Evolutionary conservation across 2,329 filamentous ascomycete species (phyloP).

Genomic region (Exophiala sp.): DNA sequence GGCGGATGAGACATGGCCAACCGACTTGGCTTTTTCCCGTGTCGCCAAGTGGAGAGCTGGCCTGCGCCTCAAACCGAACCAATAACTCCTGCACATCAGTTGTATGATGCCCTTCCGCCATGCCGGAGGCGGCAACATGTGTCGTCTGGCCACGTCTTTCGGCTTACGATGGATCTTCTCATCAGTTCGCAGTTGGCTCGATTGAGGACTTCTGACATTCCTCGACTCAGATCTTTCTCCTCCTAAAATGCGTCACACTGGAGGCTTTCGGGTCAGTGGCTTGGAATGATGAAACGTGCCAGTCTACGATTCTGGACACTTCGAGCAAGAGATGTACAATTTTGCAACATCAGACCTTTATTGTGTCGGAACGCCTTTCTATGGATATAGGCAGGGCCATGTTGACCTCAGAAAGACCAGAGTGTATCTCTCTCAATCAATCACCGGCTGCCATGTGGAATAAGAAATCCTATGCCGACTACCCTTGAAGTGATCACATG

Average conservation of each 20-base stretch:
- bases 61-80: conserved; percentile 3
- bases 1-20: conserved; percentile 11
- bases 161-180: too few relatives aligned
- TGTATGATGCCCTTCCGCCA: not conserved
- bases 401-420: too few relatives aligned
- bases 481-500: too few relatives aligned
- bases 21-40: not conserved
- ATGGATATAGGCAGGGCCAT: too few relatives aligned
- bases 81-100: not conserved
- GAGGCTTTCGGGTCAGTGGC: not conserved
- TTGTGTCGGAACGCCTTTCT: too few relatives aligned
- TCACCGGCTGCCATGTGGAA: too few relatives aligned
- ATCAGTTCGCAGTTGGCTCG: conserved; percentile 47
- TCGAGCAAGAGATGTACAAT: too few relatives aligned
- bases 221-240: conserved; percentile 7
- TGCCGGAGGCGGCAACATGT: conserved; percentile 38
- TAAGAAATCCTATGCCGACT: too few relatives aligned
- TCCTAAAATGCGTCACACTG: conserved; percentile 27
- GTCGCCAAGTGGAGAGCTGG: not conserved
- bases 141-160: conserved; percentile 20
- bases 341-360: too few relatives aligned
- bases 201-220: conserved; percentile 6
- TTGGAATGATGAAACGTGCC: conserved; percentile 9
- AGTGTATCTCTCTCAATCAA: too few relatives aligned
- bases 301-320: not conserved